These are phyloP conservation scores for Acmispon strigosus DNA, from an alignment of 306 rosid genomes.

Conservation along the genomic window DNA sequence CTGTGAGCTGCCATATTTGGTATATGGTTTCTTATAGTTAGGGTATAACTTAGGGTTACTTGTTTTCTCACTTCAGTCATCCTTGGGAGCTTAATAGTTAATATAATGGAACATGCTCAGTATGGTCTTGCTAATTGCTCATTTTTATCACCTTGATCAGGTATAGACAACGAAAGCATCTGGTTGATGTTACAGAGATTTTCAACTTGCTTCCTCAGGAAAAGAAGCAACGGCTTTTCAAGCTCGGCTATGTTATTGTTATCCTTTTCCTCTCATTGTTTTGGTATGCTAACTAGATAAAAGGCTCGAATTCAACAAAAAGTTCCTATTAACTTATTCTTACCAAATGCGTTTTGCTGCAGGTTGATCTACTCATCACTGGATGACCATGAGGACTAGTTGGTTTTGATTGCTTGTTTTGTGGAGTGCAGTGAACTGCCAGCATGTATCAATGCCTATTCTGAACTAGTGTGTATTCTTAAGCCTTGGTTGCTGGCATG, in stretches of 20 bases:
- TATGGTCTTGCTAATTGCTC: neutral
- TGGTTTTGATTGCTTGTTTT: slow-evolving; percentile 21
- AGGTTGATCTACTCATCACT: slow-evolving; percentile 86
- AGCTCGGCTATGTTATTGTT: slow-evolving; percentile 71
- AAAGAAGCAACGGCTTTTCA: slow-evolving; percentile 83
- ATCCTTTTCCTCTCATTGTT: slow-evolving; percentile 85
- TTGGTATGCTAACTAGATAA: slow-evolving; percentile 45
- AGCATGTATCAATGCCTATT: neutral
- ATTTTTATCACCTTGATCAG: slow-evolving; percentile 31
- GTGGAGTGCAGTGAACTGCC: slow-evolving; percentile 13
- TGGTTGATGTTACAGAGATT: slow-evolving; percentile 93
- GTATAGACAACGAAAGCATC: slow-evolving; percentile 53
- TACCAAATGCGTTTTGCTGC: slow-evolving; percentile 23
- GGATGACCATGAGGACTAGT: slow-evolving; percentile 52
- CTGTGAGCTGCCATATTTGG: neutral
- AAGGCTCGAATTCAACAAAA: neutral
- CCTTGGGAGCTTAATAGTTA: neutral
- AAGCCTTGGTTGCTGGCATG: slow-evolving; percentile 1
- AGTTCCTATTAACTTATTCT: slow-evolving; percentile 3
- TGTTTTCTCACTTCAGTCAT: slow-evolving; percentile 2
- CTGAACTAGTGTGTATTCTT: slow-evolving; percentile 9
- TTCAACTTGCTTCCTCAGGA: slow-evolving; percentile 79
- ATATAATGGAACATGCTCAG: neutral
- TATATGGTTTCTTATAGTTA: neutral
- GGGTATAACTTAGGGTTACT: neutral